These are phyloP conservation scores for Ceratorhiza oryzae-sativae DNA, from an alignment of 1,284 basidiomycete genomes.

Conservation along the genomic window DNA sequence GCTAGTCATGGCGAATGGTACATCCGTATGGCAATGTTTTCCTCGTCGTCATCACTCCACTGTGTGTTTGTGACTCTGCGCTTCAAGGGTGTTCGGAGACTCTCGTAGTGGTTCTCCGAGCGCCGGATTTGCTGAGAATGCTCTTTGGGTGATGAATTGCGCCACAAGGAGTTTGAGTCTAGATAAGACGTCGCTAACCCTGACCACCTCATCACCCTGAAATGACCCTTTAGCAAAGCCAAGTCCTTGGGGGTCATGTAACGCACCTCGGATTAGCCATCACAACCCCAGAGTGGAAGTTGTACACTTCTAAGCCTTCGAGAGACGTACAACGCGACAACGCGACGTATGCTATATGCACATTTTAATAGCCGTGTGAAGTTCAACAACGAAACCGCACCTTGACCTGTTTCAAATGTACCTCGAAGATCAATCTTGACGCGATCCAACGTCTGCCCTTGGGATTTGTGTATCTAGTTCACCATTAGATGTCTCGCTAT, in stretches of 20 bases:
- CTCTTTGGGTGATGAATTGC: too few species aligned
- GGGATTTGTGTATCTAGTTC: slow-evolving; percentile 77
- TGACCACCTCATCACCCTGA: slow-evolving; percentile 16
- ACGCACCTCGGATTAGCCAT: slow-evolving; percentile 18
- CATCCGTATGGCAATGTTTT: slow-evolving; percentile 7
- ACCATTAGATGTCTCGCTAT: slow-evolving; percentile 54
- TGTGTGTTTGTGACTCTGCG: background rate
- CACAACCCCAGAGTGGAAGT: slow-evolving; percentile 44
- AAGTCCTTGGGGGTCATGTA: background rate
- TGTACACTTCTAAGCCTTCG: slow-evolving; percentile 47
- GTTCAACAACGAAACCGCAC: background rate
- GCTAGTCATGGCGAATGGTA: slow-evolving; percentile 6
- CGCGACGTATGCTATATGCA: slow-evolving; percentile 48
- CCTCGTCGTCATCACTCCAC: slow-evolving; percentile 5
- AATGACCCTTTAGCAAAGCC: background rate
- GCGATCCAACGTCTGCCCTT: slow-evolving; percentile 81
- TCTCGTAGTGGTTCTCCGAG: background rate
- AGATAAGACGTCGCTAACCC: background rate
- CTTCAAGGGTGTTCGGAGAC: background rate
- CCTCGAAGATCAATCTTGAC: slow-evolving; percentile 71
- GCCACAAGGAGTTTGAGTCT: too few species aligned
- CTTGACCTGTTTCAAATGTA: slow-evolving; percentile 68
- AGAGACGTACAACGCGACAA: slow-evolving; percentile 49
- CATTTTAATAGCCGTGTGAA: background rate
- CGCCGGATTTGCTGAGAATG: too few species aligned